A percentile compares a stretch with the other conserved stretches of the same genome.
phyloP scores from a whole-genome alignment of 2,329 filamentous ascomycete species.

The Trichoderma afroharzianum region DNA sequence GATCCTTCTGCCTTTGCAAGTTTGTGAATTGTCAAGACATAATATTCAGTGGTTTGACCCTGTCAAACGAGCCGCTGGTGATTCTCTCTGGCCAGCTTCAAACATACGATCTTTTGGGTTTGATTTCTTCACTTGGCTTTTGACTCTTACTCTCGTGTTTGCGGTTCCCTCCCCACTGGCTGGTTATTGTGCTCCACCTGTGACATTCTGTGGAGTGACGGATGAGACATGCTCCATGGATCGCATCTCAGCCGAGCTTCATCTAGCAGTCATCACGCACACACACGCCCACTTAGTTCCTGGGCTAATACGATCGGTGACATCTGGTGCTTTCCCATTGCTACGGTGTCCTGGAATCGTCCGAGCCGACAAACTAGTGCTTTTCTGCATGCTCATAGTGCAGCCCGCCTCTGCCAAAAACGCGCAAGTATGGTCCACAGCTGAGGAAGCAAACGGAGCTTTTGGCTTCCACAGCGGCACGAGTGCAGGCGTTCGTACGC shows the following conservation, averaged over 20 bases:
- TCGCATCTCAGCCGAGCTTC: slow-evolving; percentile 1
- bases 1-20: not conserved
- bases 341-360: not conserved
- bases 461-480: not conserved
- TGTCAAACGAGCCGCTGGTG: not conserved
- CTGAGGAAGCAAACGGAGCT: not conserved
- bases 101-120: not conserved
- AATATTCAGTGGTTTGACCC: not conserved
- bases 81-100: not conserved
- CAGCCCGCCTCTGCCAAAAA: not conserved
- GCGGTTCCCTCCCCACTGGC: not conserved
- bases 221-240: not conserved
- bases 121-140: not conserved
- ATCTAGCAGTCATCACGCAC: not conserved
- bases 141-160: not conserved
- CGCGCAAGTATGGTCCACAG: not conserved
- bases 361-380: not conserved
- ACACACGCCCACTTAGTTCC: not conserved
- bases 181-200: not conserved
- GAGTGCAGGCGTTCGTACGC: not conserved
- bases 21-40: not conserved
- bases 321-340: not conserved
- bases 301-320: not conserved
- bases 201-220: not conserved
- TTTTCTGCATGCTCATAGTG: not conserved